These are phyloP conservation scores for Quercus gilva DNA, from an alignment of 306 rosid genomes.

Conservation along the genomic window DNA sequence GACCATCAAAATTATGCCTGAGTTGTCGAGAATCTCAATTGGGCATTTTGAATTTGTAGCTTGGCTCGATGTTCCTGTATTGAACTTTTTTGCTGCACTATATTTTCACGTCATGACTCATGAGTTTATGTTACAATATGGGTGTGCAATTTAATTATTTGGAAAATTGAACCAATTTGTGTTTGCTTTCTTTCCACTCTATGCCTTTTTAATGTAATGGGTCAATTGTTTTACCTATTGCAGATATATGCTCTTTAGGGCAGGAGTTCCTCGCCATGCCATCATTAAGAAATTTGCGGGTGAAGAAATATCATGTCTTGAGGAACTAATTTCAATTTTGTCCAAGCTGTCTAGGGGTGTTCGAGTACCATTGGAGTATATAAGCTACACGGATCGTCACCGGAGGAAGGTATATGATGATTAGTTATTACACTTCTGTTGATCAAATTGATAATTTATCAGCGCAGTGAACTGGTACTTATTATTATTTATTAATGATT, in stretches of 20 bases:
- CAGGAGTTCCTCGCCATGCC: constrained; percentile 96
- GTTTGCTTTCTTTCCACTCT: constrained; percentile 10
- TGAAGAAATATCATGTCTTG: constrained; percentile 72
- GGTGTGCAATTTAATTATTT: neutral
- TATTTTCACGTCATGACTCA: neutral
- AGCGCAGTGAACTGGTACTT: constrained; percentile 5
- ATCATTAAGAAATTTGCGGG: constrained; percentile 92
- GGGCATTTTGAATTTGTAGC: neutral
- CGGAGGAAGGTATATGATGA: constrained; percentile 74
- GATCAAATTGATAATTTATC: neutral
- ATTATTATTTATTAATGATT: neutral
- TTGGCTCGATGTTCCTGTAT: too few species aligned
- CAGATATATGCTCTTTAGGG: constrained; percentile 92
- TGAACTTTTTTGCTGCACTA: neutral
- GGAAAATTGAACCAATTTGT: too few species aligned
- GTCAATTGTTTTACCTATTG: constrained; percentile 23
- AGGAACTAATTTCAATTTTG: constrained; percentile 66
- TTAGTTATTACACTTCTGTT: neutral
- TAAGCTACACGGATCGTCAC: constrained; percentile 79
- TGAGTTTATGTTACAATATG: neutral
- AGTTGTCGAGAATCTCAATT: neutral
- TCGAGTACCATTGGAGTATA: constrained; percentile 84
- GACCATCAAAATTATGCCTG: neutral
- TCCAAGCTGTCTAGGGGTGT: constrained; percentile 81
- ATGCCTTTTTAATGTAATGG: constrained; percentile 14